Evolutionary conservation across 805 yeast species (phyloP), one percentile per base, ranked within the genome.

Genomic region (Torulaspora maleeae): DNA sequence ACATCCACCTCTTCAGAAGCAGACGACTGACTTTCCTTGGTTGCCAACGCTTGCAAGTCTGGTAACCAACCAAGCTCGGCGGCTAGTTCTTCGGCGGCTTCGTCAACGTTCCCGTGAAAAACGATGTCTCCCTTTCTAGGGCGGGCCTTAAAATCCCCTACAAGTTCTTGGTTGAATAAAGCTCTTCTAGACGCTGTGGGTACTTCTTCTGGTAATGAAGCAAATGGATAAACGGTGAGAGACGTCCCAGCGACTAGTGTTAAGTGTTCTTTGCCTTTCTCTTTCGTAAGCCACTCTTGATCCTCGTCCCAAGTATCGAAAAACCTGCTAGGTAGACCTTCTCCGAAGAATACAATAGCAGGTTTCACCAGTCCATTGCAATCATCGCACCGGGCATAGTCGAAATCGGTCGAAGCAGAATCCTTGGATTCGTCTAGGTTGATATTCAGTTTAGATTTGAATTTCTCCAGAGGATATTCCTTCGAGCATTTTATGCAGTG

Each of bases 191-290:
- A 65, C 1, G 64, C 58, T 1, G 56, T 55, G 3, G 72, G 71
- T 0, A 83, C 77, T 55, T 85, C 89, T 2, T 76, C 65, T 0
- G 96, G 96, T 41, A 91, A 68, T 8, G 80, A 72, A 1, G 96
- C 96, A 73, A 91, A 91, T 2, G 99, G 99, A 51, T 79, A 80
- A 1, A 91, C 98, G 0, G 90, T 79, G 32, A 91, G 73, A 0
- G 96, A 86, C 0, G 97, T 88, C 1, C 99, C 99, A 0, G 95
- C 96, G 1, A 91, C 89, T 17, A 91, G 78, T 0, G 88, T 87
- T 22, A 90, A 61, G 54, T 83, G 88, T 20, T 80, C 66, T 16
- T 66, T 72, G 1, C 72, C 70, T 2, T 70, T 59, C 27, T 75
- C 60, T 48, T 77, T 78, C 16, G 70, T 69, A 40, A 49, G 45